Base-by-base conservation (phyloP, 495 filamentous ascomycete genomes). In the Thozetella sp. region DNA sequence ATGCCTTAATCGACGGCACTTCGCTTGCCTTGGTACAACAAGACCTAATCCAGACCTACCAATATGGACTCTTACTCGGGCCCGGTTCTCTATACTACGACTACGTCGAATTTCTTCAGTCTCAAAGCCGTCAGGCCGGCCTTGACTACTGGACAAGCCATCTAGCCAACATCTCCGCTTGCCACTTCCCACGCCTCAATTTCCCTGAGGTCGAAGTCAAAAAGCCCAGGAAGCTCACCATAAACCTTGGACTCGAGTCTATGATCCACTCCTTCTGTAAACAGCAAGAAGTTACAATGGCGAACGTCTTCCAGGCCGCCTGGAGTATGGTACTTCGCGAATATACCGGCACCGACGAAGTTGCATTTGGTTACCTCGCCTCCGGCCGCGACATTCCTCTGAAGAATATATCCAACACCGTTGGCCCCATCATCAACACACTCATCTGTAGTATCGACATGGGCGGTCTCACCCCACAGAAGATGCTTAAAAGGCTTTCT, bases 311-410 rank as follows among this genome's bases (percentile, higher is more conserved):
- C 25, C 63, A 86, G 22, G 72, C 80, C 24, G 80, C 79, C 15
- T 87, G 85, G 85, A 79, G 79, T 2, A 68, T 86, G 15, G 76
- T 83, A 0, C 73, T 87, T 2, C 74, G 76, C 24, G 62, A 62
- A 12, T 82, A 83, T 59, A 82, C 80, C 2, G 69, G 68, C 0
- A 78, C 73, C 13, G 73, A 84, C 37, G 76, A 82, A 30, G 71
- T 84, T 30, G 84, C 77, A 64, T 88, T 88, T 55, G 84, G 84
- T 25, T 56, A 55, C 11, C 25, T 61, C 55, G 51, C 67, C 3
- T 56, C 59, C 1, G 59, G 55, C 20, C 55, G 63, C 3, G 52
- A 61, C 12, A 27, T 57, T 3, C 45, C 60, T 9, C 54, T 58
- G 24, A 22, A 53, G 2, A 40, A 40, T 10, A 51, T 56, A 10